phyloP scores from a whole-genome alignment of 257 asterid species.

The Penstemon newberryi region DNA sequence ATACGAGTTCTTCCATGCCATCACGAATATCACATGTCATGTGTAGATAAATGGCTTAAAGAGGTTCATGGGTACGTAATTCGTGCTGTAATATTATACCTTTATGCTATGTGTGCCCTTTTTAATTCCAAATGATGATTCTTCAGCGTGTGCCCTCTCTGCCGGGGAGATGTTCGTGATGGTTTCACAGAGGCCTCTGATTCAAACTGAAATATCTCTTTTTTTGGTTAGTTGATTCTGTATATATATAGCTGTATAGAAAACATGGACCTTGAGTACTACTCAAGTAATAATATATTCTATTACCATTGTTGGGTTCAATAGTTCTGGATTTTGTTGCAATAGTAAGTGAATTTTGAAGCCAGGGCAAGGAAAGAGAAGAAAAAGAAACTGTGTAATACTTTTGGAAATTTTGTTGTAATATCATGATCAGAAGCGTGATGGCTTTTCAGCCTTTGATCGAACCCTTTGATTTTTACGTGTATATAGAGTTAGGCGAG shows the following conservation, averaged over 20 bases:
- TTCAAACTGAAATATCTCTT: constrained; percentile 32
- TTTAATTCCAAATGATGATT: neutral
- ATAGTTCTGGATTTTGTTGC: neutral
- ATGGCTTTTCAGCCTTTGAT: constrained; percentile 25
- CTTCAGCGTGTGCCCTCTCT: constrained; percentile 89
- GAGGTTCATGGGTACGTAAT: constrained; percentile 80
- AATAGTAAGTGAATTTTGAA: too few species aligned
- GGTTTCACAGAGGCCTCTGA: constrained; percentile 47
- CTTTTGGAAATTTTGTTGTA: neutral
- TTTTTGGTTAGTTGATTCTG: constrained; percentile 17
- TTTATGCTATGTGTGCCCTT: too few species aligned
- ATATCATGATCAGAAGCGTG: constrained; percentile 25
- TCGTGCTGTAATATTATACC: too few species aligned
- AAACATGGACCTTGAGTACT: constrained; percentile 5
- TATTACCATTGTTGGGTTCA: constrained; percentile 8
- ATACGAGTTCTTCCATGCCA: constrained; percentile 83
- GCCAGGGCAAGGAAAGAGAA: constrained; percentile 23
- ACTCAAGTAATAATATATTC: neutral
- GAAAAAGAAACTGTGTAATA: neutral
- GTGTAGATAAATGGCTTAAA: constrained; percentile 96
- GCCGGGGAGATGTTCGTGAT: constrained; percentile 83
- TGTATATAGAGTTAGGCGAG: constrained; percentile 3
- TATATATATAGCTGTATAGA: constrained; percentile 19
- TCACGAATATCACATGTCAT: constrained; percentile 75
- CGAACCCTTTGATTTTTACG: constrained; percentile 11